Conservation (phyloP, 176 grass and related monocot species). For the Coix lacrymajobi region DNA sequence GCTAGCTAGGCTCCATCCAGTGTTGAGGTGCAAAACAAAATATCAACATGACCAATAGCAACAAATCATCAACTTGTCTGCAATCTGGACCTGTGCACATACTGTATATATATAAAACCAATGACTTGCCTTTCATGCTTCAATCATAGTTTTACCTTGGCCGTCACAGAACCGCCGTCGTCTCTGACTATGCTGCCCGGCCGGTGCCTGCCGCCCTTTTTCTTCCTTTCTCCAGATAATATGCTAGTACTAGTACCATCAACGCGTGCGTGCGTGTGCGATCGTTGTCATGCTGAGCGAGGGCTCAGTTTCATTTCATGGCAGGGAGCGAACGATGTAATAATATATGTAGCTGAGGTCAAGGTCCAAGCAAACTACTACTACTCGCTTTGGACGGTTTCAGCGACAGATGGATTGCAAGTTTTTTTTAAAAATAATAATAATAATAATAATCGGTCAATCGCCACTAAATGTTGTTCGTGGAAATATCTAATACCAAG, state of each 20-base stretch:
- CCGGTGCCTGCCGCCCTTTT: neutral
- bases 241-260: no score
- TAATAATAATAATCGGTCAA: neutral
- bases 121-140: constrained; percentile 18
- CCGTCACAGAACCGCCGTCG: neutral
- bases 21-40: neutral
- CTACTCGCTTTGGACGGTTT: neutral
- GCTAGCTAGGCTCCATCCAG: neutral
- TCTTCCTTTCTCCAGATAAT: neutral
- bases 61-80: constrained; percentile 1
- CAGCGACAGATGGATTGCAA: neutral
- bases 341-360: no score
- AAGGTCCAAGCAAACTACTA: neutral
- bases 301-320: neutral
- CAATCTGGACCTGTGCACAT: neutral
- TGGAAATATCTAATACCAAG: neutral
- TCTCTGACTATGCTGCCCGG: neutral
- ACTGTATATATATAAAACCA: neutral
- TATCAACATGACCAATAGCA: neutral
- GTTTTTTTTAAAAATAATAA: neutral
- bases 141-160: constrained; percentile 18
- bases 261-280: neutral
- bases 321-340: neutral
- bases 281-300: constrained; percentile 16
- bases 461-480: neutral